Conservation (phyloP, 495 filamentous ascomycete species). For the Penicillium waksmanii region DNA sequence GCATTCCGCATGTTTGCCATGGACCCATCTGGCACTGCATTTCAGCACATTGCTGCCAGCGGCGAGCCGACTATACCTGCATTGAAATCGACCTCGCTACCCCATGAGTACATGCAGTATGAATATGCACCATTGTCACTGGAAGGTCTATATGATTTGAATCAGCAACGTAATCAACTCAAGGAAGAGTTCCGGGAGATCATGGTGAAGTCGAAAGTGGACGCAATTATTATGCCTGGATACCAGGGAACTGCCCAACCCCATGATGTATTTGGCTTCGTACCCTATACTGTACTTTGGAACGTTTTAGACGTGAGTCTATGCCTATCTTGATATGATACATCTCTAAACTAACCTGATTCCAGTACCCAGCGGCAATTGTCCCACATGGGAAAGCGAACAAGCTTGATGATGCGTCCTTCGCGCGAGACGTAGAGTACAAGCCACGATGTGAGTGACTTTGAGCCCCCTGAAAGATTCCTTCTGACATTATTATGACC, state of each 20-base stretch:
- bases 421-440: constrained; percentile 23
- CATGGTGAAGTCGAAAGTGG: constrained; percentile 6
- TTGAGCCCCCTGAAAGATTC: neutral
- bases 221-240: constrained; percentile 23
- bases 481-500: neutral
- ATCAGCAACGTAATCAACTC: constrained; percentile 10
- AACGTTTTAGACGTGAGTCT: constrained; percentile 23
- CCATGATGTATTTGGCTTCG: constrained; percentile 19
- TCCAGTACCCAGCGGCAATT: constrained; percentile 26
- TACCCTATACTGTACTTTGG: constrained; percentile 21
- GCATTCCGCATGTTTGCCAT: constrained; percentile 28
- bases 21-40: constrained; percentile 22
- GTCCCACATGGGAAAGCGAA: constrained; percentile 24
- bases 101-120: constrained; percentile 16
- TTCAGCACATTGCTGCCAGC: constrained; percentile 25
- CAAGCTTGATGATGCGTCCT: constrained; percentile 15
- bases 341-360: neutral
- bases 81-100: constrained; percentile 19
- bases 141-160: constrained; percentile 21
- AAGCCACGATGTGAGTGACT: constrained; percentile 23
- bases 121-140: constrained; percentile 19
- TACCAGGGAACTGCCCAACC: constrained; percentile 23
- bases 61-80: constrained; percentile 30
- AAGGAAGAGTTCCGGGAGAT: constrained; percentile 22
- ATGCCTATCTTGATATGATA: too few species aligned